These are phyloP conservation scores for Misopates orontium DNA, from an alignment of 257 asterid species.

Conservation along the genomic window DNA sequence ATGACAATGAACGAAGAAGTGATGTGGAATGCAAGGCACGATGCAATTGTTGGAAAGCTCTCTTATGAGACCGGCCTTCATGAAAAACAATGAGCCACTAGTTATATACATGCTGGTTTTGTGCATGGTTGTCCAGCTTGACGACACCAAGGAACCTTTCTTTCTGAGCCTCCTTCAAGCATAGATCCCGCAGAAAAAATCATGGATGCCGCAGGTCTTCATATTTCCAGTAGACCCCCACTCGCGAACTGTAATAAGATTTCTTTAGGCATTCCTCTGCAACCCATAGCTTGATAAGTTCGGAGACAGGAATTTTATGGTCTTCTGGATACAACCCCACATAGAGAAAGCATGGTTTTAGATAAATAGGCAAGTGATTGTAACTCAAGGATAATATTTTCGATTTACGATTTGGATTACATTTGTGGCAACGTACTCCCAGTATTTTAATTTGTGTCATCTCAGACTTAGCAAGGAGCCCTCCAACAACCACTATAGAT, in stretches of 20 bases:
- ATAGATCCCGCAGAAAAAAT: constrained; percentile 1
- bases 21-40: not conserved
- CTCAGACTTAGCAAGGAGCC: no score
- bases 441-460: no score
- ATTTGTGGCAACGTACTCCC: constrained; percentile 4
- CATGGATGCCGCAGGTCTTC: constrained; percentile 4
- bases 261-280: constrained; percentile 12
- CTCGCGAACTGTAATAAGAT: not conserved
- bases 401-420: not conserved
- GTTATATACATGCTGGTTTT: no score
- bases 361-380: not conserved
- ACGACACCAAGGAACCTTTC: not conserved
- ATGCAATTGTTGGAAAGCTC: not conserved
- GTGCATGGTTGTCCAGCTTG: no score
- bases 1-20: constrained; percentile 4
- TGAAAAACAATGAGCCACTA: no score
- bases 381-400: constrained; percentile 10
- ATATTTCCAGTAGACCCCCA: not conserved
- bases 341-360: constrained; percentile 8
- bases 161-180: constrained; percentile 8
- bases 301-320: not conserved
- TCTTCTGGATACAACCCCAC: not conserved
- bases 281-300: constrained; percentile 8
- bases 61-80: not conserved
- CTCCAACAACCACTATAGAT: no score